A percentile compares a stretch with the other conserved stretches of the same genome.
phyloP scores from a whole-genome alignment of 106 monocot species.

The Acorus calamus region DNA sequence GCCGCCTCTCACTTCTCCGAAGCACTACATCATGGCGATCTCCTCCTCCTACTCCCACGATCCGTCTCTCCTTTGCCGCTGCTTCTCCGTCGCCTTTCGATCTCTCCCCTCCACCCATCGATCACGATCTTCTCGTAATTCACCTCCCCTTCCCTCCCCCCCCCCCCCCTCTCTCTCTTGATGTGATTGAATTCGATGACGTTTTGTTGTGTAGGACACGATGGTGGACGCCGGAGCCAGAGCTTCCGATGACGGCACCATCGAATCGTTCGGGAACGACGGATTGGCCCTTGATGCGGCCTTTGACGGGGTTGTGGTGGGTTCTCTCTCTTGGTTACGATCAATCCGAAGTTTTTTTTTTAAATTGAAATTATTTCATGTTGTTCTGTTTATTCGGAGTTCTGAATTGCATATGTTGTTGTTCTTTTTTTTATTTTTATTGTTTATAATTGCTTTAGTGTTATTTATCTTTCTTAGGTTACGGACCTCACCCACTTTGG shows the following conservation, averaged over 20 bases:
- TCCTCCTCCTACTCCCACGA: no score
- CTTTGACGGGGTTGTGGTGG: neutral
- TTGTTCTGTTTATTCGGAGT: neutral
- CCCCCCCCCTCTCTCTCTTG: no score
- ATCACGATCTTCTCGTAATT: no score
- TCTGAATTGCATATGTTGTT: neutral
- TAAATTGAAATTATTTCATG: neutral
- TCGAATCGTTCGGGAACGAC: neutral
- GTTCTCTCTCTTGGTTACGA: neutral
- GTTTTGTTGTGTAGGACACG: neutral
- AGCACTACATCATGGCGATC: no score
- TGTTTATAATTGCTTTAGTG: neutral
- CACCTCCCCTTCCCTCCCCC: no score
- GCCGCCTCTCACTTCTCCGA: no score
- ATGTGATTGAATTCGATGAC: no score
- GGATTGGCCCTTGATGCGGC: neutral
- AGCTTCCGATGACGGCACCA: neutral
- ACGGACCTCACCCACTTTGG: constrained; percentile 1
- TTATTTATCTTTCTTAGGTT: neutral
- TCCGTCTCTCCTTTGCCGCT: no score
- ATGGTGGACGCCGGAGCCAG: neutral
- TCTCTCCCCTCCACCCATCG: no score
- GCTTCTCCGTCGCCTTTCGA: no score
- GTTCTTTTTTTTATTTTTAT: neutral
- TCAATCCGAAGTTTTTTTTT: neutral